A percentile compares a stretch with the other conserved stretches of the same genome.
Conservation (phyloP, 2,329 filamentous ascomycete species). For the Didymosphaeria variabile region DNA sequence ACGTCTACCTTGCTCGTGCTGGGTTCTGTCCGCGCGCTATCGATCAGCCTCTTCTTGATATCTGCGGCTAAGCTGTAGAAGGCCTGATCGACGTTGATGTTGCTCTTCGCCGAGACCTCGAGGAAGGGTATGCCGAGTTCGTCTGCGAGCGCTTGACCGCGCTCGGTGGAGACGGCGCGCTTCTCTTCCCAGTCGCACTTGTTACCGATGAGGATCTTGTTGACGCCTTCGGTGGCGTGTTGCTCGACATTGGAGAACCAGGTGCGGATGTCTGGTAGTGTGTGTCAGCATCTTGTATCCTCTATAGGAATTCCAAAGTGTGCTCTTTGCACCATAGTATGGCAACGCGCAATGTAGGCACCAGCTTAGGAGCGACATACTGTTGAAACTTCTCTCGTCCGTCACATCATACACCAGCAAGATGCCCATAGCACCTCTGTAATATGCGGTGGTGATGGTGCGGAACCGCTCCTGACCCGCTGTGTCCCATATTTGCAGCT, state of each 20-base stretch:
- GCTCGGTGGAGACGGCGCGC: slow-evolving; percentile 89
- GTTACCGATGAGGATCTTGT: slow-evolving; percentile 99
- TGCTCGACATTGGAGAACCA: slow-evolving; percentile 99
- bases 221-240: slow-evolving; percentile 97
- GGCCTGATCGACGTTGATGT: slow-evolving; percentile 99
- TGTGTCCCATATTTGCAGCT: slow-evolving; percentile 99
- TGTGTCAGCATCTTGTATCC: slow-evolving; percentile 24
- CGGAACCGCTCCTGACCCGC: slow-evolving; percentile 98
- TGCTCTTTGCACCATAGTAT: neutral
- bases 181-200: slow-evolving; percentile 99
- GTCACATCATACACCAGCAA: slow-evolving; percentile 98
- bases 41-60: slow-evolving; percentile 98
- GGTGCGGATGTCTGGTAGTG: slow-evolving; percentile 84
- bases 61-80: slow-evolving; percentile 95
- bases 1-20: slow-evolving; percentile 44
- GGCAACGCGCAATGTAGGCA: too few relatives aligned
- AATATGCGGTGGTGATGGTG: slow-evolving; percentile 98
- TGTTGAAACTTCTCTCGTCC: slow-evolving; percentile 94
- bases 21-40: slow-evolving; percentile 80
- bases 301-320: neutral
- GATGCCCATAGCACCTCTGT: slow-evolving; percentile 97
- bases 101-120: slow-evolving; percentile 97
- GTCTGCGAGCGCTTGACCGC: slow-evolving; percentile 91
- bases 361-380: slow-evolving; percentile 62
- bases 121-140: slow-evolving; percentile 98